Evolutionary conservation across 805 yeast species (phyloP).

Genomic region (Ogataea trehalophila): DNA sequence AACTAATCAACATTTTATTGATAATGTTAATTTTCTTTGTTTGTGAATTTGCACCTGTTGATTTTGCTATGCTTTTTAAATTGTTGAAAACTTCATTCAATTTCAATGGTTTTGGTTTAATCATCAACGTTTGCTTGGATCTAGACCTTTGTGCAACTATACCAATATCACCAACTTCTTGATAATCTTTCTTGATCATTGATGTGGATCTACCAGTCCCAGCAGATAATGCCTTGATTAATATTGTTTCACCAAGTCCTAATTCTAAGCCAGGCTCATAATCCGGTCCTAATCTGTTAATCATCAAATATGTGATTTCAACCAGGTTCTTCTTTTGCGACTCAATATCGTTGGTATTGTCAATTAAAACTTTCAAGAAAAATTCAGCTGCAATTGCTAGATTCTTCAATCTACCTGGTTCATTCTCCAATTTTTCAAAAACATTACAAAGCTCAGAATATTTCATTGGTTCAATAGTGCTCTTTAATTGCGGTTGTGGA

Average conservation of each 20-base stretch:
- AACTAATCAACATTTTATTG: constrained; percentile 78
- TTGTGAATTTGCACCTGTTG: constrained; percentile 81
- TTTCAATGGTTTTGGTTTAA: constrained; percentile 79
- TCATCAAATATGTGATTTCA: constrained; percentile 75
- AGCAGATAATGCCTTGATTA: constrained; percentile 84
- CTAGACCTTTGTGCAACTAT: constrained; percentile 81
- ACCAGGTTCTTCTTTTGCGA: constrained; percentile 39
- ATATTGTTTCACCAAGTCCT: constrained; percentile 86
- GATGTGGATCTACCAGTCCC: constrained; percentile 77
- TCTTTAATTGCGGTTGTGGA: neutral
- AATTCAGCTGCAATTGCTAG: constrained; percentile 70
- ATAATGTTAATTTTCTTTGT: constrained; percentile 70
- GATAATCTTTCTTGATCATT: constrained; percentile 70
- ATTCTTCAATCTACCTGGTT: constrained; percentile 79
- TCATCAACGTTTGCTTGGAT: constrained; percentile 86
- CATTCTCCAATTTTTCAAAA: constrained; percentile 74
- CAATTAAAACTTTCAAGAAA: constrained; percentile 56
- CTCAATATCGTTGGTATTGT: neutral
- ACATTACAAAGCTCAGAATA: constrained; percentile 50
- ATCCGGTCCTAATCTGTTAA: constrained; percentile 90
- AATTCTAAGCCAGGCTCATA: constrained; percentile 85
- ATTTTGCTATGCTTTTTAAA: constrained; percentile 69
- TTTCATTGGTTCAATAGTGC: constrained; percentile 21
- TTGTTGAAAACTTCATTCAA: constrained; percentile 68
- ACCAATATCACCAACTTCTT: constrained; percentile 85